Conservation (phyloP, 78 protist genomes). For the Monosiga brevicollis region DNA sequence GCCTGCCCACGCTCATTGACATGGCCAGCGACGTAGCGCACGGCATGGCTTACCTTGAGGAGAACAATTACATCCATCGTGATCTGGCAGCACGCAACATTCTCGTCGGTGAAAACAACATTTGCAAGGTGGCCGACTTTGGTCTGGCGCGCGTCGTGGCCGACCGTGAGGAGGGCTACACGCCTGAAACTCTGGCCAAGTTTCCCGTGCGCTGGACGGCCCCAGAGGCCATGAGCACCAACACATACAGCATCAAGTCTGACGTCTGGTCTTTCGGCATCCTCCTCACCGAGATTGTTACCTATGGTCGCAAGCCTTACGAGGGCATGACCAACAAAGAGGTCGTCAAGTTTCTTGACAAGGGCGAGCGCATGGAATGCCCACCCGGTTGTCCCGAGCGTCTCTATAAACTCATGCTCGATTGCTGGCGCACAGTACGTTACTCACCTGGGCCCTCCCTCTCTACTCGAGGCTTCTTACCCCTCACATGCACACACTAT, state of each 20-base stretch:
- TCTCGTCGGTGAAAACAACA: neutral
- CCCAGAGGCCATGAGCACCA: constrained; percentile 6
- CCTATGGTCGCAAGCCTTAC: constrained; percentile 27
- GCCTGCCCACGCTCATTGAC: constrained; percentile 11
- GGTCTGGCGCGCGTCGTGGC: neutral
- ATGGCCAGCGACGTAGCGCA: constrained; percentile 18
- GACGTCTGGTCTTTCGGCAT: constrained; percentile 39
- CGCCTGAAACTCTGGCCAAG: constrained; percentile 7
- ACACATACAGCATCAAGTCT: constrained; percentile 11
- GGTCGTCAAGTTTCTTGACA: neutral
- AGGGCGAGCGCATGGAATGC: constrained; percentile 6
- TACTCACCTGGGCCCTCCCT: neutral
- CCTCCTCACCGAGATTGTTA: constrained; percentile 21
- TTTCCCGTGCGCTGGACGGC: constrained; percentile 41
- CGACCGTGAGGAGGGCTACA: neutral
- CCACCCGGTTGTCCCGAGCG: constrained; percentile 22
- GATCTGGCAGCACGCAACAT: constrained; percentile 1
- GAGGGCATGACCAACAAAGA: constrained; percentile 26
- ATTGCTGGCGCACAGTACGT: neutral
- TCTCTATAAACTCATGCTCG: constrained; percentile 11
- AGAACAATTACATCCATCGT: constrained; percentile 8
- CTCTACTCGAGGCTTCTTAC: neutral
- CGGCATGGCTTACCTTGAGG: constrained; percentile 33
- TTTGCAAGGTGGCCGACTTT: neutral
- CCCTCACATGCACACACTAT: neutral